These are phyloP conservation scores for Narthecium ossifragum DNA, from an alignment of 106 monocot species.

Conservation along the genomic window DNA sequence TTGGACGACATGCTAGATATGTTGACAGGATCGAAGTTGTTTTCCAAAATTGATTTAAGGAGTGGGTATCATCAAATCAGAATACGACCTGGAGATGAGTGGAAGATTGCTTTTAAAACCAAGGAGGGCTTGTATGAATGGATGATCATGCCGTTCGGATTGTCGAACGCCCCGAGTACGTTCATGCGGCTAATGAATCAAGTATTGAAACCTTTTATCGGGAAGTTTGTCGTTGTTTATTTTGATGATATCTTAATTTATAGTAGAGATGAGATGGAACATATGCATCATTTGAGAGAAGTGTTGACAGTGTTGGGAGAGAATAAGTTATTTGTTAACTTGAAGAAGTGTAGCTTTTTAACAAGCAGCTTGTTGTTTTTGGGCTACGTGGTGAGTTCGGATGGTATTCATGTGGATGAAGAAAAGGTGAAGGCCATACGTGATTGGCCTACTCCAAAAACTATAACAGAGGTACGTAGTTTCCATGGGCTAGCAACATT, in stretches of 20 bases:
- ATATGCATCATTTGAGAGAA: background rate
- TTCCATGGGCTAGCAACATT: background rate
- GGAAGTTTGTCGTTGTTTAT: background rate
- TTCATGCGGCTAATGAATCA: conserved; percentile 1
- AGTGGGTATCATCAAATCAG: background rate
- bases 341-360: background rate
- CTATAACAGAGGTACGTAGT: background rate
- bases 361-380: background rate
- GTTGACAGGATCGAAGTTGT: background rate
- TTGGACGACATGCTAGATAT: too few species aligned
- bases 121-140: too few species aligned
- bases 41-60: background rate
- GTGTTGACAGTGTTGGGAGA: background rate
- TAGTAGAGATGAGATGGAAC: background rate
- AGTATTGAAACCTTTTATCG: background rate
- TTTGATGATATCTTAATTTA: background rate
- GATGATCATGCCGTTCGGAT: too few species aligned
- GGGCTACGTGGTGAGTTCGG: background rate
- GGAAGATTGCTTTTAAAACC: too few species aligned
- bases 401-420: background rate
- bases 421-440: background rate
- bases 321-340: background rate
- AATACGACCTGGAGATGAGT: background rate
- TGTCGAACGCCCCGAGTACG: too few species aligned
- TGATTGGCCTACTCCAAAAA: background rate